These are phyloP conservation scores for Gonium pectorale DNA, from an alignment of 139 green algal genomes.

Conservation along the genomic window DNA sequence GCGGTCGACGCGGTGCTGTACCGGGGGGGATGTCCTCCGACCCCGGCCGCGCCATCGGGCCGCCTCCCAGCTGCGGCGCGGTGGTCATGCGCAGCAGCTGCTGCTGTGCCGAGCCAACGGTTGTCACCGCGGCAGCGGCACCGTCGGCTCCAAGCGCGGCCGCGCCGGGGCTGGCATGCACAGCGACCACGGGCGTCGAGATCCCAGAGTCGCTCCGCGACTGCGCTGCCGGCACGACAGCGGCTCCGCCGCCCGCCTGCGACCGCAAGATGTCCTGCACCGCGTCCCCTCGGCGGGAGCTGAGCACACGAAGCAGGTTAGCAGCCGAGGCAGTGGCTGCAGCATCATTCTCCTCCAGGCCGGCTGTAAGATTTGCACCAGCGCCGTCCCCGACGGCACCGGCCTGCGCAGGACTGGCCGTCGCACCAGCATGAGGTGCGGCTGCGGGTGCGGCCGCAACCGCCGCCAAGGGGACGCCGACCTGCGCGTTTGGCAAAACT, in stretches of 20 bases:
- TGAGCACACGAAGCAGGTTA: conserved; percentile 7
- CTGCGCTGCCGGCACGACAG: background rate
- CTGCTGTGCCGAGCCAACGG: background rate
- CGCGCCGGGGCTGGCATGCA: background rate
- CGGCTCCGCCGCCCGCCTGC: background rate
- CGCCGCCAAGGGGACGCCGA: background rate
- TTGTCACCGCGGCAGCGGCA: background rate
- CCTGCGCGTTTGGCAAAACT: background rate
- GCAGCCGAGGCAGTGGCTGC: background rate
- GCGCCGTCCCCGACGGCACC: no score
- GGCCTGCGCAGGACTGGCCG: no score
- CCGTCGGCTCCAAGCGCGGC: background rate
- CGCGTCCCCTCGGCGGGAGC: conserved; percentile 44
- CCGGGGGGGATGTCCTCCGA: no score
- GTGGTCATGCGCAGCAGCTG: background rate
- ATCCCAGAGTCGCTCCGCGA: conserved; percentile 32
- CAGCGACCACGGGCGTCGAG: conserved; percentile 18
- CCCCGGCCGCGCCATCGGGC: no score
- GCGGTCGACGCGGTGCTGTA: no score
- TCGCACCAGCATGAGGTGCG: no score
- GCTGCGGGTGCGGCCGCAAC: no score
- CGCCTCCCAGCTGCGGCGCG: no score
- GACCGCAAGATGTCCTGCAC: conserved; percentile 39
- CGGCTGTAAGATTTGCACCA: no score
- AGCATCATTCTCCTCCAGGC: background rate